These are phyloP conservation scores for Aureobasidium leucospermi DNA, from an alignment of 2,329 filamentous ascomycete species.

Conservation along the genomic window DNA sequence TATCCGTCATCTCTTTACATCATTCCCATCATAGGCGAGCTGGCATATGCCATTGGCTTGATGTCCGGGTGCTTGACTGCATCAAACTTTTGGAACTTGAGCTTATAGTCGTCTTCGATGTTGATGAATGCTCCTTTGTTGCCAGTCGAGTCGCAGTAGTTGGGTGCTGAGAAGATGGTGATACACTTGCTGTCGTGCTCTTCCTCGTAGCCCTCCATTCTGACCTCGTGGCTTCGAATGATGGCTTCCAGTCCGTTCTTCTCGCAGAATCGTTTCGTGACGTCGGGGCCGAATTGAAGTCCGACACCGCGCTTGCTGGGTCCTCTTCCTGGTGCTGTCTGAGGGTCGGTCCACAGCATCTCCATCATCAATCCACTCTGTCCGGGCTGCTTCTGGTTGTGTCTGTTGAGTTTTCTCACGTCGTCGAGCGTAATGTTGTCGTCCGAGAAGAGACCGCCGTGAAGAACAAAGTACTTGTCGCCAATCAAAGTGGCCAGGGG, in stretches of 20 bases:
- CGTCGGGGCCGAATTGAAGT: conserved; percentile 91
- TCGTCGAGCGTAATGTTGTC: conserved; percentile 89
- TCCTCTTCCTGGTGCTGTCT: conserved; percentile 74
- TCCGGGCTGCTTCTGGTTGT: conserved; percentile 85
- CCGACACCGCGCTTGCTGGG: conserved; percentile 96
- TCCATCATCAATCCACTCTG: conserved; percentile 99
- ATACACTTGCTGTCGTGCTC: conserved; percentile 95
- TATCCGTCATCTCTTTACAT: conserved; percentile 35
- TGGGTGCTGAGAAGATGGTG: conserved; percentile 95
- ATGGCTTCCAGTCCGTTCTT: conserved; percentile 90
- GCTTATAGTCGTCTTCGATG: conserved; percentile 82
- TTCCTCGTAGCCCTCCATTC: conserved; percentile 98
- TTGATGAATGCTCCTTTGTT: conserved; percentile 99
- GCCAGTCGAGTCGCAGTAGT: conserved; percentile 95
- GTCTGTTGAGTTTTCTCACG: conserved; percentile 84
- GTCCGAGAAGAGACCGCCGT: conserved; percentile 92
- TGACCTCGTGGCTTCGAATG: conserved; percentile 94
- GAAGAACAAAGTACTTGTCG: conserved; percentile 82
- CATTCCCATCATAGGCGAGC: conserved; percentile 70
- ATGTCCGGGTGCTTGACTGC: conserved; percentile 94
- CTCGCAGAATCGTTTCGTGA: conserved; percentile 95
- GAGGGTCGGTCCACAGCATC: conserved; percentile 98
- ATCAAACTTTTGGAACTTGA: conserved; percentile 88
- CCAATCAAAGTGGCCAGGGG: conserved; percentile 89
- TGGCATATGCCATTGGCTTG: conserved; percentile 87